Base-by-base conservation (phyloP, 2,329 filamentous ascomycete genomes). In the Monilinia polystroma region DNA sequence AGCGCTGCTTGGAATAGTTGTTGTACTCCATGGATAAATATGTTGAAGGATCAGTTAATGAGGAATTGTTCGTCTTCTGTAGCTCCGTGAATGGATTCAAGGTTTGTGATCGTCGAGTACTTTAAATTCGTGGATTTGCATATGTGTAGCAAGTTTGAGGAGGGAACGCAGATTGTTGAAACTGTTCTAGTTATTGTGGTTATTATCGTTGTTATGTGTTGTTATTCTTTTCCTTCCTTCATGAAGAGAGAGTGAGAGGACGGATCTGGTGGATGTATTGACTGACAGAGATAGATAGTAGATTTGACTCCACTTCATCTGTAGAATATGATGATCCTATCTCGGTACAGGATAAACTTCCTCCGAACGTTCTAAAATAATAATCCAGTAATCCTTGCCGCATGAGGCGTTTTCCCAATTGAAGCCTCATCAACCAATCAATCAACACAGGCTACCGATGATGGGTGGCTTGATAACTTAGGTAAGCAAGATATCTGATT, bases 1-100 rank as follows among this genome's bases (percentile, higher is more conserved):
- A 60, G 32, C 45, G 57, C 11, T 60, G 43, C 43, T 51, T 20
- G 45, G 43, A 49, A 35, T 43, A 43, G n/a, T 16, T 59, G 43
- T 12, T 35, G 47, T 35, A 10, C 45, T 60, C 57, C 57, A 60
- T 59, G 41, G 41, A 43, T 43, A 16, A 14, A 43, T 49, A 38
- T 18, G 32, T 43, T 45, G 43, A 49, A 51, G 57, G 7, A 16
- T 20, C 38, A 14, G 18, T 51, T 20, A 26, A 51, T 7, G 58
- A 26, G 45, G 16, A 32, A 51, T 41, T 38, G 58, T 38, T 38
- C 20, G n/a, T 45, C 38, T 14, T 12, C n/a, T 41, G 29, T n/a
- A 8, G 47, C 29, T 51, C 51, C 32, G 58, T 43, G 20, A 20
- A 62, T 62, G 29, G 16, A 49, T 38, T 20, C 20, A 20, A 51